phyloP scores from a whole-genome alignment of 2,329 filamentous ascomycete species.

The Calonectria crousiana region DNA sequence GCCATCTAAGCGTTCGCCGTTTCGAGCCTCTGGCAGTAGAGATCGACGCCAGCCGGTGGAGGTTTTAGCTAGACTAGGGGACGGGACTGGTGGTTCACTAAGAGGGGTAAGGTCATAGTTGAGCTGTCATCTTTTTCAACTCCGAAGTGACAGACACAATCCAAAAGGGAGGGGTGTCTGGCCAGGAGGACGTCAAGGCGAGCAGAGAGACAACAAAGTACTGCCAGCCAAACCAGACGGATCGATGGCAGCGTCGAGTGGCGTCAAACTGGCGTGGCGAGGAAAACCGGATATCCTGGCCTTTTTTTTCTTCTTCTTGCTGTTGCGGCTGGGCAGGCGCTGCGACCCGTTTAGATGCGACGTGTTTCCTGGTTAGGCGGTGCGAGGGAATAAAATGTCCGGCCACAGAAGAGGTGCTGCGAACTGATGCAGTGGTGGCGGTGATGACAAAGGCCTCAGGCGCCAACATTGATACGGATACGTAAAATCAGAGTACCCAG shows the following conservation, averaged over 20 bases:
- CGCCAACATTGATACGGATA: neutral
- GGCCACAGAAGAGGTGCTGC: neutral
- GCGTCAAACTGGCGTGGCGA: neutral
- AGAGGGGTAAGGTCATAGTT: neutral
- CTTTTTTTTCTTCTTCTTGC: neutral
- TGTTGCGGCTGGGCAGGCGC: too few species aligned
- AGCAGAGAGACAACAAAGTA: neutral
- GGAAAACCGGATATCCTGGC: neutral
- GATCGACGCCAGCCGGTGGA: conserved; percentile 18
- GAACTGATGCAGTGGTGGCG: neutral
- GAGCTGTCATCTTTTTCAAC: conserved; percentile 20
- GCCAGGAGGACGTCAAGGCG: neutral
- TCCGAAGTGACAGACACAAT: neutral
- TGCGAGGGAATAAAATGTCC: neutral
- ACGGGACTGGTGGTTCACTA: neutral
- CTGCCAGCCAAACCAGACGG: neutral
- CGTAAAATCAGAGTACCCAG: neutral
- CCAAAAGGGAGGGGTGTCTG: neutral
- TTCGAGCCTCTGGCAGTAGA: conserved; percentile 18
- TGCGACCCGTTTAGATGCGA: neutral
- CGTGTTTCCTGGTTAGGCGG: neutral
- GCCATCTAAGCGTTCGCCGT: conserved; percentile 6
- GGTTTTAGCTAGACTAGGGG: conserved; percentile 1
- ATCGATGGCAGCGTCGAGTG: neutral
- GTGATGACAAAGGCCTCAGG: neutral